Evolutionary conservation across 768 basidiomycete genomes (phyloP).

Genomic region (Mycena maculata): DNA sequence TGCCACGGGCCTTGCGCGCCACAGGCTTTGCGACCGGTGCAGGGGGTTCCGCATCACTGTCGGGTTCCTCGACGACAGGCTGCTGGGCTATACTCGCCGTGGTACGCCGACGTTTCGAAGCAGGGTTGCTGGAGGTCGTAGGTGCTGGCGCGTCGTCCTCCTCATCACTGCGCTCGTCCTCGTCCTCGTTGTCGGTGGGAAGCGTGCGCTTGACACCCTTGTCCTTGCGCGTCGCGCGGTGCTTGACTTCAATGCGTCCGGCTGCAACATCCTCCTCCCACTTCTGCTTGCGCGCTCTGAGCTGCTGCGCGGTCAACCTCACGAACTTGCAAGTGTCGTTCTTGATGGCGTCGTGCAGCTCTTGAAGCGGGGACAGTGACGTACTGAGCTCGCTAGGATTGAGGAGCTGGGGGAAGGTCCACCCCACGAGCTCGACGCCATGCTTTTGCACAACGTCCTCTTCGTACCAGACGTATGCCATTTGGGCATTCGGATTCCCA

Average conservation of each 20-base stretch:
- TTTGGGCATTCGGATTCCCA: neutral
- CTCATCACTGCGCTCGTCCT: neutral
- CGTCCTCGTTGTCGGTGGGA: neutral
- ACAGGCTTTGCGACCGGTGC: neutral
- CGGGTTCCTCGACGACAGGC: too few species aligned
- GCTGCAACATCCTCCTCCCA: neutral
- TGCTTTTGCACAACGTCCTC: slow-evolving; percentile 17
- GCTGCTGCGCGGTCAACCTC: neutral
- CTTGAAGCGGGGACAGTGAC: neutral
- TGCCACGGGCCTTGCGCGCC: neutral
- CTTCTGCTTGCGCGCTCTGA: neutral
- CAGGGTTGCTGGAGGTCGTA: neutral
- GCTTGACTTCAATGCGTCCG: neutral
- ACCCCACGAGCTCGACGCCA: slow-evolving; percentile 1
- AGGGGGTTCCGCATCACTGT: neutral
- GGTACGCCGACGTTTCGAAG: neutral
- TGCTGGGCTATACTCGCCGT: neutral
- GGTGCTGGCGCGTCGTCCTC: neutral
- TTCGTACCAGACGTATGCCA: neutral
- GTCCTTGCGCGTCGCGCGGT: slow-evolving; percentile 1
- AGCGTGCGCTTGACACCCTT: neutral
- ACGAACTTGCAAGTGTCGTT: neutral
- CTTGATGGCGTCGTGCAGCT: neutral
- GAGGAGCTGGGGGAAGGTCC: neutral
- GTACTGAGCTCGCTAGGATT: slow-evolving; percentile 18